Conservation (phyloP, 768 basidiomycete genomes). For the Hemileccinum impolitum region DNA sequence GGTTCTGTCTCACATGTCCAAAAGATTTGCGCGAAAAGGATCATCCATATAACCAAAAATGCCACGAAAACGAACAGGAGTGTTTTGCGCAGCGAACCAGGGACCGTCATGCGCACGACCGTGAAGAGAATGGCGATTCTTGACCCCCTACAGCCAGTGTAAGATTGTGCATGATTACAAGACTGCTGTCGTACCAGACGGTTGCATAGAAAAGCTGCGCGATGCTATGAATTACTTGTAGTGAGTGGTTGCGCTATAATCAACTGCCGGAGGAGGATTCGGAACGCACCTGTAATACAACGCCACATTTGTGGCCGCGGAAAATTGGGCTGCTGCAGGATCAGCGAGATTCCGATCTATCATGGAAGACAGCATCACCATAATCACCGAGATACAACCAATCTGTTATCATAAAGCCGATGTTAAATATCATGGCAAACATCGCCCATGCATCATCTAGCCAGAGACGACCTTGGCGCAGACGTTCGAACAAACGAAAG, state of each 20-base stretch:
- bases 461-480: constrained; percentile 5
- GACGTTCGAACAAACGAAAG: constrained; percentile 4
- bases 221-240: neutral
- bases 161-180: neutral
- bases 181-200: neutral
- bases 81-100: neutral
- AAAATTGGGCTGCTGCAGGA: neutral
- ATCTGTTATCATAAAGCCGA: neutral
- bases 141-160: neutral
- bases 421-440: neutral
- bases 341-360: neutral
- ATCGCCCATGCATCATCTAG: constrained; percentile 3
- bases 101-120: neutral
- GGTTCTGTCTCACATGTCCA: constrained; percentile 3
- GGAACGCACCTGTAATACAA: constrained; percentile 4
- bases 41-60: neutral
- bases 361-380: neutral
- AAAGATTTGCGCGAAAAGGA: constrained; percentile 7
- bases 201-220: constrained; percentile 6
- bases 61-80: neutral
- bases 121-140: constrained; percentile 4
- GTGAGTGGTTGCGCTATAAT: neutral
- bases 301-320: neutral
- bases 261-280: neutral
- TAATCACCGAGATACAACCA: constrained; percentile 3